These are phyloP conservation scores for Penicillium chermesinum DNA, from an alignment of 495 filamentous ascomycete species.

Conservation along the genomic window DNA sequence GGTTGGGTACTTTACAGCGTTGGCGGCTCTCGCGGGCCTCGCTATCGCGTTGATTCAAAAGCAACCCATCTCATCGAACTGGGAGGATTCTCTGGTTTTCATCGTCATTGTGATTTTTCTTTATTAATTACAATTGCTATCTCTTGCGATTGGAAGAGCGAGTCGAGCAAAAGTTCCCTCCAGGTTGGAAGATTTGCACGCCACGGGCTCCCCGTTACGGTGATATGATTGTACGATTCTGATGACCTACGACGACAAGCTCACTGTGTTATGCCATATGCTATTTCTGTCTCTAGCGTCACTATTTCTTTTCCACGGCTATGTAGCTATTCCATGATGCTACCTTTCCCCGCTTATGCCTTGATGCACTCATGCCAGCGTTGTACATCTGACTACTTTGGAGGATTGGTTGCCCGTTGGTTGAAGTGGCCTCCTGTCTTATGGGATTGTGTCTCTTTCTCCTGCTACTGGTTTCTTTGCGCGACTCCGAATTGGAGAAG, in stretches of 20 bases:
- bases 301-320: slow-evolving; percentile 12
- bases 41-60: neutral
- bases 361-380: slow-evolving; percentile 1
- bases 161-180: slow-evolving; percentile 9
- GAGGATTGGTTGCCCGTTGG: slow-evolving; percentile 1
- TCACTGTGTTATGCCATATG: slow-evolving; percentile 26
- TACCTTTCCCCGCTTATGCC: slow-evolving; percentile 1
- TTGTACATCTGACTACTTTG: slow-evolving; percentile 8
- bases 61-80: slow-evolving; percentile 11
- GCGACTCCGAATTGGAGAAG: slow-evolving; percentile 18
- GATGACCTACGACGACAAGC: slow-evolving; percentile 44
- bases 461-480: slow-evolving; percentile 10
- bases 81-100: slow-evolving; percentile 24
- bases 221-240: slow-evolving; percentile 47
- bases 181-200: neutral
- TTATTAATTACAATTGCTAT: slow-evolving; percentile 23
- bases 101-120: neutral
- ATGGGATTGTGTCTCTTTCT: slow-evolving; percentile 21
- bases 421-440: slow-evolving; percentile 4
- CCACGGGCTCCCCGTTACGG: slow-evolving; percentile 24
- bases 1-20: neutral
- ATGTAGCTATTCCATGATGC: slow-evolving; percentile 11
- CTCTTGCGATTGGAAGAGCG: slow-evolving; percentile 16
- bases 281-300: neutral
- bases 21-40: no score